Percentiles rank a stretch among this genome's conserved stretches.
phyloP scores from a whole-genome alignment of 352 stramenopile genomes.

The Globisporangium cederbergense region DNA sequence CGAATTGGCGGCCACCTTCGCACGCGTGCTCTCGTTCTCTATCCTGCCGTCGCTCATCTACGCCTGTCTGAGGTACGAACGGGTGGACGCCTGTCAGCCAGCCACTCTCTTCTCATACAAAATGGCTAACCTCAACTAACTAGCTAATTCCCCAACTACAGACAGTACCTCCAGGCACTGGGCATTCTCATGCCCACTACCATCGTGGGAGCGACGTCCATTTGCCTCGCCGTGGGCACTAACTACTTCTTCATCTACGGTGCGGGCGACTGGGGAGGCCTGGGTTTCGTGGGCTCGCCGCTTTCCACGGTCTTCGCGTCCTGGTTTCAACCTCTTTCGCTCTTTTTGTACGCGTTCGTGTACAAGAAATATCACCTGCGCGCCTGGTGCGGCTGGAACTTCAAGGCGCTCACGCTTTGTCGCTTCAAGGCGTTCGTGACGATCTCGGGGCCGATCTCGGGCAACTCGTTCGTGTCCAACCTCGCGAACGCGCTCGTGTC shows the following conservation, averaged over 20 bases:
- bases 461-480: slow-evolving; percentile 76
- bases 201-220: slow-evolving; percentile 55
- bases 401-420: slow-evolving; percentile 34
- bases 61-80: slow-evolving; percentile 46
- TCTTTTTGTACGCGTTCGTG: slow-evolving; percentile 56
- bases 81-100: background rate
- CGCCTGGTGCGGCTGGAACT: slow-evolving; percentile 62
- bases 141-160: slow-evolving; percentile 5
- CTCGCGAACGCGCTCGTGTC: slow-evolving; percentile 64
- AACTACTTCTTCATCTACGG: slow-evolving; percentile 82
- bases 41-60: slow-evolving; percentile 66
- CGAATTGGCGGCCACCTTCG: slow-evolving; percentile 50
- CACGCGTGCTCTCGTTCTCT: slow-evolving; percentile 51
- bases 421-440: slow-evolving; percentile 41
- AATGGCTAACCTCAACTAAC: background rate
- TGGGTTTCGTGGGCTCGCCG: slow-evolving; percentile 80
- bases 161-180: slow-evolving; percentile 72
- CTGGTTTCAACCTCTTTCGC: slow-evolving; percentile 67
- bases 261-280: slow-evolving; percentile 36
- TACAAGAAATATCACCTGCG: slow-evolving; percentile 54
- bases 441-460: slow-evolving; percentile 60
- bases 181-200: slow-evolving; percentile 64
- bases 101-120: background rate
- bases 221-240: slow-evolving; percentile 44
- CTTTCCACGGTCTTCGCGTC: slow-evolving; percentile 72